A percentile compares a stretch with the other conserved stretches of the same genome.
Conservation (phyloP, 306 rosid genomes). For the Medicago arabica region DNA sequence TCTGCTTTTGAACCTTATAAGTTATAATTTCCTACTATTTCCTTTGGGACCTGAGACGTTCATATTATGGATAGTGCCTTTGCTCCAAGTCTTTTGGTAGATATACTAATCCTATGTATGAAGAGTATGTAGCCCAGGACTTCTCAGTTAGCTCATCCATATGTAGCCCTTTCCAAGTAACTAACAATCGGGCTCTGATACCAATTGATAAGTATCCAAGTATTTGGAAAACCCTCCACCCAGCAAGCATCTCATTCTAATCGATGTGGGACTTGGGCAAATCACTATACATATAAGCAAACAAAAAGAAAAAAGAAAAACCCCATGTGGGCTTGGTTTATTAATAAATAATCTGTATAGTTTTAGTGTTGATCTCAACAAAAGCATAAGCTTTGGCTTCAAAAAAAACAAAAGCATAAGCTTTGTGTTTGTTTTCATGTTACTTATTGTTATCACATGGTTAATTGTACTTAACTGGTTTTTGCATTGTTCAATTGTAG, state of each 20-base stretch:
- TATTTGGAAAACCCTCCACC: too few relatives aligned
- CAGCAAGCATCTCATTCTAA: too few relatives aligned
- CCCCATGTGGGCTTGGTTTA: neutral
- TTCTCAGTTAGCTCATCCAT: neutral
- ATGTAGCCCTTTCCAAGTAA: neutral
- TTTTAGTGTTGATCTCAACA: neutral
- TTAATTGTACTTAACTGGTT: slow-evolving; percentile 36
- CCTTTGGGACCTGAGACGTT: slow-evolving; percentile 29
- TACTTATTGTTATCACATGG: slow-evolving; percentile 8
- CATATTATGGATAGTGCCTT: slow-evolving; percentile 16
- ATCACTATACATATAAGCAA: neutral
- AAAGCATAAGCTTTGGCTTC: neutral
- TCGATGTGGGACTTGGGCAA: too few relatives aligned
- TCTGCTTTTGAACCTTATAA: neutral
- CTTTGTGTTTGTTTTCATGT: neutral
- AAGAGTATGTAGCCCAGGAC: neutral
- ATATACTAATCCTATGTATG: neutral
- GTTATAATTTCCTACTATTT: neutral
- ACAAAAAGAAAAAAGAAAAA: neutral
- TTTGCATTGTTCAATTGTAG: slow-evolving; percentile 39
- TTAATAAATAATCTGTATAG: neutral
- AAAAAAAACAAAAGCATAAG: neutral
- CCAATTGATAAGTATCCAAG: neutral
- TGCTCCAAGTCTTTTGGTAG: slow-evolving; percentile 27
- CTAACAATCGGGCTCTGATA: neutral